Evolutionary conservation across 768 basidiomycete genomes (phyloP).

Genomic region (Kwoniella sp.): DNA sequence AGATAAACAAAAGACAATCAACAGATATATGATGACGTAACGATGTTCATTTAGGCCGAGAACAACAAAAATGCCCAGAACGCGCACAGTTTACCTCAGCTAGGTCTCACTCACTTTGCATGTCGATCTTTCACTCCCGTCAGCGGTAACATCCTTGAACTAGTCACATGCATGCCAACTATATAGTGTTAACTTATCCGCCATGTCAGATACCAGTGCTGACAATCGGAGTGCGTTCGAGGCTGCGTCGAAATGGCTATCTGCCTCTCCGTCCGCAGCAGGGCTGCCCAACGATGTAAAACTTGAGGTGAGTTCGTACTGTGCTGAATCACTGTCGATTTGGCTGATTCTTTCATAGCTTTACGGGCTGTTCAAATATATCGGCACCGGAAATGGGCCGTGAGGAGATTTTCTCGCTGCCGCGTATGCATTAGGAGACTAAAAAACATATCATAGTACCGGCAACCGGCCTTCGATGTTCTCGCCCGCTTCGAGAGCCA

Average conservation of each 20-base stretch:
- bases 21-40: conserved; percentile 16
- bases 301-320: conserved; percentile 40
- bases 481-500: conserved; percentile 46
- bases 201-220: neutral
- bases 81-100: too few species aligned
- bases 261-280: conserved; percentile 46
- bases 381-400: conserved; percentile 38
- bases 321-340: too few species aligned
- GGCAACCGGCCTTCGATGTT: conserved; percentile 47
- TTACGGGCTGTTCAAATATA: conserved; percentile 51
- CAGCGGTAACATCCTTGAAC: too few species aligned
- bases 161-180: too few species aligned
- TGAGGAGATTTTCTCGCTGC: conserved; percentile 16
- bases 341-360: conserved; percentile 30
- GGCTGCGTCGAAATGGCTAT: conserved; percentile 43
- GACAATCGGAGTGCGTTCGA: conserved; percentile 23
- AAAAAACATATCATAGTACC: too few species aligned
- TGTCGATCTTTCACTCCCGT: too few species aligned
- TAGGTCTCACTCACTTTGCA: too few species aligned
- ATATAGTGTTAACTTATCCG: too few species aligned
- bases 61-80: too few species aligned
- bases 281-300: conserved; percentile 46
- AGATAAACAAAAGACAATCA: too few species aligned
- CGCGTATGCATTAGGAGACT: too few species aligned
- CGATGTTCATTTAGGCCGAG: neutral